Evolutionary conservation across 805 yeast species (phyloP), one percentile per base, ranked within the genome.

Genomic region (Sporopachydermia lactativora): DNA sequence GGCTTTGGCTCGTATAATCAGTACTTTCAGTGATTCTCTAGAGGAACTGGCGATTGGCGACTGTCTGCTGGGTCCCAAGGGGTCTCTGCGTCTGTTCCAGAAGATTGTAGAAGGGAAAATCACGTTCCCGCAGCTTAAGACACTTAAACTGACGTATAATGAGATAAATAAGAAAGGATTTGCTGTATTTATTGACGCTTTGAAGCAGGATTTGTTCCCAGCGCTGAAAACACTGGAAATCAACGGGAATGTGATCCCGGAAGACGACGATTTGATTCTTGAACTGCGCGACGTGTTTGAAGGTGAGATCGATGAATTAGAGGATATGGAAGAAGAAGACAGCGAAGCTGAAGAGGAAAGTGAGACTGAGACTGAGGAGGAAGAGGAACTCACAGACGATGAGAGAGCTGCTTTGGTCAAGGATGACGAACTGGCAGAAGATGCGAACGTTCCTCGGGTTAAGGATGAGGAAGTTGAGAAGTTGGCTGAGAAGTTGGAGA

Each of bases 221-320:
- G 64, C 66, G 15, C 67, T 92, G 55, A 65, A 73, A 53, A 41
- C 54, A 5, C 66, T 92, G 48, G 97, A 92, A 65, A 70, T 92
- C 48, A 89, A 92, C 55, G 99, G 99, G 55, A 92, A 92, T 63
- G 68, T 83, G 55, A 81, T 92, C 52, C 83, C 83, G 39, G 97
- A 92, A 58, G 97, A 89, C 48, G 75, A 83, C 35, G 81, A 75
- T 44, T 64, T 70, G 15, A 59, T 92, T 42, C 81, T 75, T 41
- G 59, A 63, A 40, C 73, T 89, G 47, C 67, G 59, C 38, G 73
- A 65, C 8, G 53, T 77, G 14, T 85, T 89, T 49, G 82, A 73
- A 42, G 95, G 94, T 45, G 89, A 81, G 57, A 64, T 92, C 24
- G 95, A 89, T 52, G 98, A 92, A 55, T 68, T 92, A 39, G 97